Base-by-base conservation (phyloP, 768 basidiomycete species). In the Agaricus bisporus region DNA sequence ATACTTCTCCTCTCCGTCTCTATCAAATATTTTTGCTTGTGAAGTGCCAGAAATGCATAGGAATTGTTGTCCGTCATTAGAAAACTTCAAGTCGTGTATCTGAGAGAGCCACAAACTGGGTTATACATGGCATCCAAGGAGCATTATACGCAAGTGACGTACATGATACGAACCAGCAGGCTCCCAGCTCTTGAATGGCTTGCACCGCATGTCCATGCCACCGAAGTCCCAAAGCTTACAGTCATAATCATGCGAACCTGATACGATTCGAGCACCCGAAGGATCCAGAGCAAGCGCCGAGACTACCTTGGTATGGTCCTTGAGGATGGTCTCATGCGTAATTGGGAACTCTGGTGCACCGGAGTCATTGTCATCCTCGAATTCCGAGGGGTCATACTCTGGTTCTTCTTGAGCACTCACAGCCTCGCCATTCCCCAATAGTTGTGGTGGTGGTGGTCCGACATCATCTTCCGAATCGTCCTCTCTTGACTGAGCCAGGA, bases 141-240 rank as follows among this genome's bases (percentile, higher is more conserved):
- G 17, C 46, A 48, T 12, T 7, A 29, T 44, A 44, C n/a, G 11
- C 14, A 46, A 46, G 22, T 18, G 69, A 71, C 78, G 53, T 59
- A 95, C 93, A 70, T 95, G 85, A 69, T 97, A 97, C 61, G 85
- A 91, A 58, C 91, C 93, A 55, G 89, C 85, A 57, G 94, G 90
- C 66, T 99, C 97, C 84, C 90, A 98, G 60, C 82, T 90, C 72
- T 95, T 90, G 81, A 99, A 98, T 14, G 97, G 95, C 69, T 91
- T 91, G 69, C 86, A 85, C 58, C 83, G 73, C 57, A 77, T 73
- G 64, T 91, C 88, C 97, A 99, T 99, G 14, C 97, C 97, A 61
- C 95, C 95, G 69, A 98, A 98, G 70, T 99, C 97, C 95, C 95
- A 99, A 50, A 99, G 69, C 72, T 98, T 98, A 69, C 88, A 86